phyloP scores from a whole-genome alignment of 345 rosid species.

The Eucalyptus albens region DNA sequence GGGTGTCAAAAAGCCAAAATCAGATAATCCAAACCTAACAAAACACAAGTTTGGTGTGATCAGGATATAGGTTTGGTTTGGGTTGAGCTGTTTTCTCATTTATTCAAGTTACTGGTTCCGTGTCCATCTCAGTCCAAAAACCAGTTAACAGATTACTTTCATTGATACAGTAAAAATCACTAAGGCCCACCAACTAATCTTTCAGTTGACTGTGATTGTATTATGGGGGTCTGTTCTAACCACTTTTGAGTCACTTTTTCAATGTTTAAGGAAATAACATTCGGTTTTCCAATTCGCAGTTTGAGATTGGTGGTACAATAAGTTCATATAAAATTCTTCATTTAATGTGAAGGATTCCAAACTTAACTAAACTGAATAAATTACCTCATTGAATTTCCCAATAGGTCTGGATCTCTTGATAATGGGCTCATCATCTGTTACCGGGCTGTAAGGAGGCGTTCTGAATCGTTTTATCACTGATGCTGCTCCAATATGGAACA shows the following conservation, averaged over 20 bases:
- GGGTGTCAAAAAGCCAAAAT: background rate
- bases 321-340: background rate
- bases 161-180: background rate
- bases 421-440: slow-evolving; percentile 62
- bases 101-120: background rate
- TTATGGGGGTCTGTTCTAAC: background rate
- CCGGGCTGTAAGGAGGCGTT: slow-evolving; percentile 58
- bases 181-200: background rate
- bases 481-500: slow-evolving; percentile 7
- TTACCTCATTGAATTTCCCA: slow-evolving; percentile 68
- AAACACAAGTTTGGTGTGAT: background rate
- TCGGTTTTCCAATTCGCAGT: background rate
- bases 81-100: background rate
- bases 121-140: background rate
- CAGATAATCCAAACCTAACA: background rate
- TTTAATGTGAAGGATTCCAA: background rate
- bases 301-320: background rate
- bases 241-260: background rate
- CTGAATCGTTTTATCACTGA: slow-evolving; percentile 58
- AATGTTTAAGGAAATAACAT: background rate
- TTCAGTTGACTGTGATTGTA: background rate
- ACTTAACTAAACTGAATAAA: background rate
- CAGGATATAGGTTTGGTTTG: background rate
- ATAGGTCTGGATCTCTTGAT: slow-evolving; percentile 62
- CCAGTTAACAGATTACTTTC: background rate